A percentile compares a stretch with the other conserved stretches of the same genome.
phyloP scores from a whole-genome alignment of 2,329 filamentous ascomycete genomes.

The Xylaria sp. region DNA sequence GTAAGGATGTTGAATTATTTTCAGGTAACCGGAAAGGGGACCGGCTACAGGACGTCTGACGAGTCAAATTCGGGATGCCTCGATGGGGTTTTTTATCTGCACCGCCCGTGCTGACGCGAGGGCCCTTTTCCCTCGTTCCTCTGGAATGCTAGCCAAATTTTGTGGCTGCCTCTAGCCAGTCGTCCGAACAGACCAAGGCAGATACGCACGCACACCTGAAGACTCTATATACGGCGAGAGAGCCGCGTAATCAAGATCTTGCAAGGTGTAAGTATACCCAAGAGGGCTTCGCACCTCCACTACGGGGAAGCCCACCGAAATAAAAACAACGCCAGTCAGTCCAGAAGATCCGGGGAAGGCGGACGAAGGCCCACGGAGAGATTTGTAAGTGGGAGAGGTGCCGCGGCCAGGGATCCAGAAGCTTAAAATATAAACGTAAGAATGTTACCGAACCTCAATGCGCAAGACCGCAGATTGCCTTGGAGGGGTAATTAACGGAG shows the following conservation, averaged over 20 bases:
- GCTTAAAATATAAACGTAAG: conserved; percentile 35
- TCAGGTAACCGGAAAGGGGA: conserved; percentile 23
- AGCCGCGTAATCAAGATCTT: conserved; percentile 23
- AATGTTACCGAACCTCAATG: conserved; percentile 22
- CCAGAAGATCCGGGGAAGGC: conserved; percentile 42
- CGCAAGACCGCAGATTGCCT: conserved; percentile 18
- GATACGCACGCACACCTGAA: conserved; percentile 16
- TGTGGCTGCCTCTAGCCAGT: background rate
- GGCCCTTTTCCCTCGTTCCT: background rate
- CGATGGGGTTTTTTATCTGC: conserved; percentile 19
- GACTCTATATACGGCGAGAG: conserved; percentile 9
- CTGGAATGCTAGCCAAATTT: conserved; percentile 3
- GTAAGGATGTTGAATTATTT: conserved; percentile 40
- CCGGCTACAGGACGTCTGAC: conserved; percentile 24
- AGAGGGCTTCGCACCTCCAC: conserved; percentile 26
- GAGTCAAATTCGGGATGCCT: conserved; percentile 17
- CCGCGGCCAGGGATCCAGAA: conserved; percentile 40
- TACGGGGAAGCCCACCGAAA: conserved; percentile 39
- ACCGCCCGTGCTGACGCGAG: conserved; percentile 17
- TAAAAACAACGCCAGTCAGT: conserved; percentile 31
- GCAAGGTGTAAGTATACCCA: conserved; percentile 19
- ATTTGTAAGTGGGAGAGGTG: conserved; percentile 41
- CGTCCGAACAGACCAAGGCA: conserved; percentile 19
- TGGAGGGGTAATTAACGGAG: conserved; percentile 28
- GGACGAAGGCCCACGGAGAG: conserved; percentile 28